Evolutionary conservation across 1,284 basidiomycete genomes (phyloP).

Genomic region (Ceratobasidium papillatum): DNA sequence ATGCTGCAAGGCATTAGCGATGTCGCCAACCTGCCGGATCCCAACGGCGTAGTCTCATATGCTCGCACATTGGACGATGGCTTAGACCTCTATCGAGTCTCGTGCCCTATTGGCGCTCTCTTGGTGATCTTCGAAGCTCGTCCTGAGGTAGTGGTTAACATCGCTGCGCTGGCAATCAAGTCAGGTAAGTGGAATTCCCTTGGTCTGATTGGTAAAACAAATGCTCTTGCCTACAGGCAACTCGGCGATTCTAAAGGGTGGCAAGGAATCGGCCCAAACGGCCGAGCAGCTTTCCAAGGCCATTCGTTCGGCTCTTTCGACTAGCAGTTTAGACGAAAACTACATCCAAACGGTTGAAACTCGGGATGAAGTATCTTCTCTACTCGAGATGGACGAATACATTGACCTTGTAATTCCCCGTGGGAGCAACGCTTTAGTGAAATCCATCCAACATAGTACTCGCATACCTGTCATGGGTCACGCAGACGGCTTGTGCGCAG

Average conservation of each 20-base stretch:
- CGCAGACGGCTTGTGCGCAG: conserved; percentile 92
- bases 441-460: conserved; percentile 87
- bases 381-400: conserved; percentile 87
- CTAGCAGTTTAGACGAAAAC: conserved; percentile 75
- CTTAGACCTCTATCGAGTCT: conserved; percentile 90
- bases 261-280: conserved; percentile 89
- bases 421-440: conserved; percentile 91
- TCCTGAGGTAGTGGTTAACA: conserved; percentile 98
- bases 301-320: conserved; percentile 80
- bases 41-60: conserved; percentile 87
- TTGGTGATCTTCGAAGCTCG: conserved; percentile 98
- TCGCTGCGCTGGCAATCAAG: conserved; percentile 95
- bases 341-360: conserved; percentile 95
- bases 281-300: conserved; percentile 77
- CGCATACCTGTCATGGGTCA: conserved; percentile 99
- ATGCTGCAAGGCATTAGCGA: conserved; percentile 92
- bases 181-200: conserved; percentile 67
- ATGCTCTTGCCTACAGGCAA: conserved; percentile 67
- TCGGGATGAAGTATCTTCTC: conserved; percentile 87
- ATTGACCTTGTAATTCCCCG: conserved; percentile 98
- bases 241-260: conserved; percentile 95
- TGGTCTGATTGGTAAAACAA: conserved; percentile 12
- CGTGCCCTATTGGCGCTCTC: conserved; percentile 96
- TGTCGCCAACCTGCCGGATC: conserved; percentile 86
- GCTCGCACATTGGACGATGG: conserved; percentile 87